Evolutionary conservation across 2,329 filamentous ascomycete species (phyloP), one percentile per base, ranked within the genome.

Genomic region (Aureobasidium musti): DNA sequence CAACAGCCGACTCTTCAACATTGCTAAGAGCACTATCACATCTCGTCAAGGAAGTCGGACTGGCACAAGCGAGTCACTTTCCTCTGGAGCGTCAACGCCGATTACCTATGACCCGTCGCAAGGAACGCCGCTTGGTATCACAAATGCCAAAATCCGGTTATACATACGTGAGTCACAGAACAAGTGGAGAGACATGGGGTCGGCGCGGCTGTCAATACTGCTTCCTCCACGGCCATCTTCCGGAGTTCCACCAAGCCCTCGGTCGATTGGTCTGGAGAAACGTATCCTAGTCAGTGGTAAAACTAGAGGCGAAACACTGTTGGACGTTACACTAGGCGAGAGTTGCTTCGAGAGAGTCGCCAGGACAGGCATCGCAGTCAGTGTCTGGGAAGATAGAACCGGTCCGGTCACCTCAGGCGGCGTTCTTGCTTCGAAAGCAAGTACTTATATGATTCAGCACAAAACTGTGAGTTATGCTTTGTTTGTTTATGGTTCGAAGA

Each of bases 111-210:
- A 77, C 50, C 72, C 73, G 5, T 71, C 69, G 33, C 63, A 75
- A 39, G 77, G 76, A 8, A 75, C 76, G 23, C 83, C 87, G 23
- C 77, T 88, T 26, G 90, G 89, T 64, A 87, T 91, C 67, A 89
- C 89, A 65, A 92, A 95, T 73, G 87, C 94, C 61, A 93, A 93
- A 72, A 91, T 97, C 71, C 85, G 92, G 41, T 85, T 98, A 14
- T 97, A 98, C 76, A 83, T 91, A 57, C 88, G 94, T 59, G 89
- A 92, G 68, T 82, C 81, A 11, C 82, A 86, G 1, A 87, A 87
- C 59, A 94, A 94, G 75, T 99, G 95, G 95, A 88, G 92, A 68
- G 93, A 98, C 75, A 88, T 93, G 80, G 94, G 95, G 70, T 88
- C 91, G 71, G 96, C 92, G 68, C 84, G 87, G 43, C 81, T 99